Percentiles rank a stretch among this genome's conserved stretches.
These are phyloP conservation scores for Fraxinus floribunda DNA, from an alignment of 305 asterid genomes.

Conservation along the genomic window DNA sequence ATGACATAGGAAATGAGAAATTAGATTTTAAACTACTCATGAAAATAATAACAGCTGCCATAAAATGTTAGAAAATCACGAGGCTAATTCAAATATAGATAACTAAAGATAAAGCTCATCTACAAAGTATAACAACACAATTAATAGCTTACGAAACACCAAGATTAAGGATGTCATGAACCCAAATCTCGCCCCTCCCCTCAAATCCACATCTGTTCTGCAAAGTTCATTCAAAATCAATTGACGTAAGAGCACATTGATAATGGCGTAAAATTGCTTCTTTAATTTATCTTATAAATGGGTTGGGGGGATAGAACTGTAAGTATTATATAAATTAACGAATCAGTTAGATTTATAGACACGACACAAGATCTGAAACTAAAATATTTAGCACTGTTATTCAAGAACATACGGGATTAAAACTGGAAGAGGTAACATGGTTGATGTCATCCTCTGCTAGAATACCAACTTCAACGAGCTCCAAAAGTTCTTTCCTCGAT, in stretches of 20 bases:
- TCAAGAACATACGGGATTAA: constrained; percentile 70
- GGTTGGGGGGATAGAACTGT: background rate
- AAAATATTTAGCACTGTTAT: background rate
- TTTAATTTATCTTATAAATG: background rate
- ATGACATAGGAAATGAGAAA: constrained; percentile 9
- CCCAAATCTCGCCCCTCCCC: constrained; percentile 97
- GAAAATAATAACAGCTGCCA: background rate
- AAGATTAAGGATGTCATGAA: constrained; percentile 79
- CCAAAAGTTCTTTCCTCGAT: constrained; percentile 86
- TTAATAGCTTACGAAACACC: constrained; percentile 78
- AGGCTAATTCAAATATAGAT: background rate
- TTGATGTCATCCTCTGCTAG: constrained; percentile 72
- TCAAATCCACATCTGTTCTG: constrained; percentile 99
- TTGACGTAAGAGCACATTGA: background rate
- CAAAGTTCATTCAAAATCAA: constrained; percentile 25
- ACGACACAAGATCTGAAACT: background rate
- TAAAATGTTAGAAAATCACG: background rate
- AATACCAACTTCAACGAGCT: constrained; percentile 86
- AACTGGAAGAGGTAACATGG: constrained; percentile 54
- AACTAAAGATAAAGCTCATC: background rate
- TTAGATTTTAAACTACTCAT: background rate
- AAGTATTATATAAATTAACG: background rate
- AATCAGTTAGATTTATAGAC: background rate
- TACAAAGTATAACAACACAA: background rate
- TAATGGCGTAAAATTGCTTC: background rate